Evolutionary conservation across 805 yeast genomes (phyloP).

Genomic region (Pichia exigua): DNA sequence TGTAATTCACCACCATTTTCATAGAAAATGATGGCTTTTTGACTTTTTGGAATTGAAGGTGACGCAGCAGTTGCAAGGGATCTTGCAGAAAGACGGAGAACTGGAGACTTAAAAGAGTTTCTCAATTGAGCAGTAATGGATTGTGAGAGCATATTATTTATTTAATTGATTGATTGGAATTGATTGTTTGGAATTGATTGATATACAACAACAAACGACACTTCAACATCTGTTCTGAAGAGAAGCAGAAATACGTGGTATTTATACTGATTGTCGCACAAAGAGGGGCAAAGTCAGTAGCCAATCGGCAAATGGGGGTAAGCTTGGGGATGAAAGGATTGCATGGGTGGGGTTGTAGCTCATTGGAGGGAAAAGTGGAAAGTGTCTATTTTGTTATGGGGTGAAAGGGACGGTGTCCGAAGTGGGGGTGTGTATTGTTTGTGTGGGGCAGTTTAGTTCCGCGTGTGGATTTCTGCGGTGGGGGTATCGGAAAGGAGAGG

Average conservation of each 20-base stretch:
- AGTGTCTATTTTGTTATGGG: not conserved
- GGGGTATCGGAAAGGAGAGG: not conserved
- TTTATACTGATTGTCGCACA: not conserved
- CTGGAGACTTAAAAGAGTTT: not conserved
- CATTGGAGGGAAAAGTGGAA: not conserved
- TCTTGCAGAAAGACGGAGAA: constrained; percentile 2
- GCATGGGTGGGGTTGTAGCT: not conserved
- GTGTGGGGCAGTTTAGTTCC: not conserved
- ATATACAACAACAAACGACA: too few species aligned
- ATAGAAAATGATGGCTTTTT: constrained; percentile 66
- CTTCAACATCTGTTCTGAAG: too few species aligned
- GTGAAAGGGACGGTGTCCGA: not conserved
- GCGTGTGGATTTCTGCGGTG: too few species aligned
- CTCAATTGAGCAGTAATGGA: not conserved
- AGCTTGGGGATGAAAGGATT: not conserved
- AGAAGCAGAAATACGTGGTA: not conserved
- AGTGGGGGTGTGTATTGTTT: not conserved
- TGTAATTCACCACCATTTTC: constrained; percentile 54
- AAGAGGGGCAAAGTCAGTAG: not conserved
- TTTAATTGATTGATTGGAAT: not conserved
- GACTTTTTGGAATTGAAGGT: constrained; percentile 48
- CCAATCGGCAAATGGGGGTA: not conserved
- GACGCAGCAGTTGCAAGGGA: constrained; percentile 9
- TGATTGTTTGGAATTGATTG: not conserved
- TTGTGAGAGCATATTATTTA: not conserved